Percentiles rank a stretch among this genome's conserved stretches.
These are phyloP conservation scores for Beta corolliflora DNA, from an alignment of 179 eudicot species.

Conservation along the genomic window DNA sequence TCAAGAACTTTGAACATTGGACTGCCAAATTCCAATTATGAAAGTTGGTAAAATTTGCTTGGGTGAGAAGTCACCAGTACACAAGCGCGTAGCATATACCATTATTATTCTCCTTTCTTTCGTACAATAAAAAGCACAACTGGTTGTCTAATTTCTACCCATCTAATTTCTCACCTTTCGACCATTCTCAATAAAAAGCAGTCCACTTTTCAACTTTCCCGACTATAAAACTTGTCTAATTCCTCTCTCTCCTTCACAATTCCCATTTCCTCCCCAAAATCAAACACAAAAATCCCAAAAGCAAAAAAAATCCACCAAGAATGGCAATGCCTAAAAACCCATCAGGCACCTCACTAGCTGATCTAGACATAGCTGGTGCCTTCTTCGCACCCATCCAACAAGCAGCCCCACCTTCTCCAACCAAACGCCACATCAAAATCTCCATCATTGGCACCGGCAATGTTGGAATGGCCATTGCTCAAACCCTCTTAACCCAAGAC, in stretches of 20 bases:
- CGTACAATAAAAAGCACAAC: too few relatives aligned
- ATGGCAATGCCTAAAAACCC: constrained; percentile 32
- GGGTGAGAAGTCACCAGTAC: constrained; percentile 13
- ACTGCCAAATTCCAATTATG: neutral
- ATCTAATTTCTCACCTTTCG: too few relatives aligned
- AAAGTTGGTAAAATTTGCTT: constrained; percentile 19
- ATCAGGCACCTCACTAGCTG: constrained; percentile 55
- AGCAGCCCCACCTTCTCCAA: constrained; percentile 53
- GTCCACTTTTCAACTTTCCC: neutral
- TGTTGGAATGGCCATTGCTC: constrained; percentile 98
- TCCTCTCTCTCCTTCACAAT: neutral
- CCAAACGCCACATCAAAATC: constrained; percentile 68
- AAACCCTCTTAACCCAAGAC: constrained; percentile 86
- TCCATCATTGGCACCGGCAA: constrained; percentile 85
- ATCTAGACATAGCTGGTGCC: constrained; percentile 59
- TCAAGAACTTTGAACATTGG: neutral
- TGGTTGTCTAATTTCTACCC: too few relatives aligned
- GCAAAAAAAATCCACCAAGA: neutral
- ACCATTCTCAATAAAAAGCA: too few relatives aligned
- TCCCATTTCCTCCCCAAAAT: neutral
- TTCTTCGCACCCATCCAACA: constrained; percentile 69
- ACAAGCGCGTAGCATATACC: neutral
- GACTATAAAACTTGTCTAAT: neutral
- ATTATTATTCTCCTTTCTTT: too few relatives aligned
- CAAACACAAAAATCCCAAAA: neutral